Percentiles rank a stretch among this genome's conserved stretches.
phyloP scores from a whole-genome alignment of 192 early-diverging fungal genomes.

The Rhizoclosmatium globosum region DNA sequence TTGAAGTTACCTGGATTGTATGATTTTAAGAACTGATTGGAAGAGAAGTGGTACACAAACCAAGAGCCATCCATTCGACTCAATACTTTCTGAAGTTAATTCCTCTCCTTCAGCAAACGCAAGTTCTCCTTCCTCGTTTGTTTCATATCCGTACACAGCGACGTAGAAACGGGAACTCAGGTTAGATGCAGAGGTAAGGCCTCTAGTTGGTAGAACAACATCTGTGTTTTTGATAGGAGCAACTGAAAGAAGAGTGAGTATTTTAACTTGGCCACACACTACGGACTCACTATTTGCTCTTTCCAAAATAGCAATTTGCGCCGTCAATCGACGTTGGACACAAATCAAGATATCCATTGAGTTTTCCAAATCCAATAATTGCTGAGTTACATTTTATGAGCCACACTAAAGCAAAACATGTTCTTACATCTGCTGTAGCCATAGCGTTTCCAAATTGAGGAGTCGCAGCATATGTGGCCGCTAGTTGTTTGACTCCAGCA shows the following conservation, averaged over 20 bases:
- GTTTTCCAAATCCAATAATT: slow-evolving; percentile 53
- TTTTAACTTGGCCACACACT: too few species aligned
- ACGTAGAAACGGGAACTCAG: slow-evolving; percentile 29
- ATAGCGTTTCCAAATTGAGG: slow-evolving; percentile 49
- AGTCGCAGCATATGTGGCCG: slow-evolving; percentile 43
- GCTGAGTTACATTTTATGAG: slow-evolving; percentile 25
- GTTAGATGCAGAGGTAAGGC: not conserved
- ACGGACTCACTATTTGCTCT: slow-evolving; percentile 27
- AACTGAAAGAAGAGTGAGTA: not conserved
- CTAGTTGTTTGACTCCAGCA: slow-evolving; percentile 40
- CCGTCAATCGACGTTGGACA: slow-evolving; percentile 24
- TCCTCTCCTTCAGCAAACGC: slow-evolving; percentile 50
- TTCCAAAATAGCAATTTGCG: slow-evolving; percentile 45
- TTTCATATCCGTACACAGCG: slow-evolving; percentile 50
- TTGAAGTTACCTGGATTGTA: not conserved
- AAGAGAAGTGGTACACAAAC: too few species aligned
- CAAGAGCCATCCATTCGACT: slow-evolving; percentile 54
- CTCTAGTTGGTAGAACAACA: not conserved
- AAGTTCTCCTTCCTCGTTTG: slow-evolving; percentile 47
- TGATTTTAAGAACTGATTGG: too few species aligned
- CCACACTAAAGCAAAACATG: not conserved
- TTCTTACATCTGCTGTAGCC: slow-evolving; percentile 42
- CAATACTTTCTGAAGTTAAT: slow-evolving; percentile 39
- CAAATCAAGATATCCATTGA: slow-evolving; percentile 47
- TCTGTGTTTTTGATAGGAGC: not conserved